Evolutionary conservation across 2,329 filamentous ascomycete species (phyloP).

Genomic region (Aspergillus quadricinctus): DNA sequence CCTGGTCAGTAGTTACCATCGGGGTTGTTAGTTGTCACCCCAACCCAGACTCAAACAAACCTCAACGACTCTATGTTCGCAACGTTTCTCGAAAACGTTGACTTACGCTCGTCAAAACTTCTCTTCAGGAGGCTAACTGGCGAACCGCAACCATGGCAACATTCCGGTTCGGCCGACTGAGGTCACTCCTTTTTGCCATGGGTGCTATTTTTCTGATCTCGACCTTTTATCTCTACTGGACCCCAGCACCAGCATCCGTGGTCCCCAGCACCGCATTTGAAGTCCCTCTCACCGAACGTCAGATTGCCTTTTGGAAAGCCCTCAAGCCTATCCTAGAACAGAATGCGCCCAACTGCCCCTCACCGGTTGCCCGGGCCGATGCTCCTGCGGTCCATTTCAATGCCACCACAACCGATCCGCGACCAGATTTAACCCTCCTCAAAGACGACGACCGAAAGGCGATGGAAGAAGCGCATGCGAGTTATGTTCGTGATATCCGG

Average conservation of each 20-base stretch:
- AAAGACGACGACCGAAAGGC: conserved; percentile 28
- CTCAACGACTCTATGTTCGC: neutral
- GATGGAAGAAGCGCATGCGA: conserved; percentile 39
- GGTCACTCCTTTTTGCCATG: conserved; percentile 25
- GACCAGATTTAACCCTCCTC: conserved; percentile 35
- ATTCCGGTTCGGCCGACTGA: conserved; percentile 26
- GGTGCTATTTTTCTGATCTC: conserved; percentile 28
- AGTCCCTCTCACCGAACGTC: conserved; percentile 31
- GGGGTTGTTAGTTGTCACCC: too few species aligned
- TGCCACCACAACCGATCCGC: conserved; percentile 22
- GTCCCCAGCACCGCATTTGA: conserved; percentile 32
- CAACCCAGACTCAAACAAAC: too few species aligned
- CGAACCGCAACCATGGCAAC: conserved; percentile 18
- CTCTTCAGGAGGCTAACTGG: neutral
- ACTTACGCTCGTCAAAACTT: neutral
- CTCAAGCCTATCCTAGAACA: conserved; percentile 32
- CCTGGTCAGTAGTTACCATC: neutral
- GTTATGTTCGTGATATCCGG: conserved; percentile 35
- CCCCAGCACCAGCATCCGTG: conserved; percentile 28
- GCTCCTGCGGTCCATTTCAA: conserved; percentile 26
- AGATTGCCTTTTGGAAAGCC: conserved; percentile 35
- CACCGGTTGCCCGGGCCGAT: conserved; percentile 23
- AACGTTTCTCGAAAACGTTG: neutral
- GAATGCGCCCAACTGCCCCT: conserved; percentile 27
- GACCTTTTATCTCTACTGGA: conserved; percentile 36